Evolutionary conservation across 495 filamentous ascomycete species (phyloP), one percentile per base, ranked within the genome.

Genomic region (Bacidia gigantensis): DNA sequence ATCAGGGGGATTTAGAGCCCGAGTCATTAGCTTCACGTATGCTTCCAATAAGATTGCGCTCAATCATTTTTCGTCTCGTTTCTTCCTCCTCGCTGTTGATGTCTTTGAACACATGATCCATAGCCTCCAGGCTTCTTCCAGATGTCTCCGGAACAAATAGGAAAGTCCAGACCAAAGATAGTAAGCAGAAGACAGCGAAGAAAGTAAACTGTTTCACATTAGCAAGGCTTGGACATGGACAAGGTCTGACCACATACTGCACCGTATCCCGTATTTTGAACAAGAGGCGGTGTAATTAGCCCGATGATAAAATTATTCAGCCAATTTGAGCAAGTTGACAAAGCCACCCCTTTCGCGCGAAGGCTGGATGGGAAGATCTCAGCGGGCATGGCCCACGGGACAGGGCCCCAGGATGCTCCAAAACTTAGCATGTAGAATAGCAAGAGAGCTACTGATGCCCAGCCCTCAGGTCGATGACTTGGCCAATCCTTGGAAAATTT

Each of bases 121-220:
- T 74, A 26, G 56, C 56, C 45, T 77, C 74, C 24, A 82, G 65
- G 0, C 73, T 78, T 22, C 74, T 67, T 0, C 77, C 79, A 51
- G 72, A 77, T 0, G 79, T 78, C 55, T 80, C 77, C 1, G 76
- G 76, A 0, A 80, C 70, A 50, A 77, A 74, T 55, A 72, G 71
- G 49, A 56, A 76, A 0, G 72, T 72, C 72, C 74, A 80, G 9
- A 76, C 50, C 14, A 72, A 64, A 2, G 73, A 66, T 2, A 79
- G 64, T 11, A 77, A 44, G 62, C 78, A 80, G 64, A 79, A 80
- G 14, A 73, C 67, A 7, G 73, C 76, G 57, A 79, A 79, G 60
- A 79, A 79, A 3, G 56, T 57, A 46, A 38, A 39, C 43, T 49
- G 29, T 23, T 49, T 17, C 26, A 18, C n/a, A 14, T 54, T 48